phyloP scores from a whole-genome alignment of 768 basidiomycete genomes.

The Suillus subalutaceus region DNA sequence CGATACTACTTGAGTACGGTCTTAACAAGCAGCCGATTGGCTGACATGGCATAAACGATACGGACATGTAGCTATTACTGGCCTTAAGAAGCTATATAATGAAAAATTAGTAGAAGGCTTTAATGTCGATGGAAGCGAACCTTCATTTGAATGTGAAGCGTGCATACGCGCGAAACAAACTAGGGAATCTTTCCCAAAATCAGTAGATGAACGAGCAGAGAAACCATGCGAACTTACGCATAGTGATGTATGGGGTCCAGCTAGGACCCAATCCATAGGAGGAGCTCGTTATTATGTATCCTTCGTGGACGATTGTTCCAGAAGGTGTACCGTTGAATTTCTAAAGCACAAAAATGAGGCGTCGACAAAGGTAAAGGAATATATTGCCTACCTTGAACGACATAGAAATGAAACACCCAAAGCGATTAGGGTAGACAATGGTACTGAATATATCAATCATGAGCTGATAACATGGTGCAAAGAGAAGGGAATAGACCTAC shows the following conservation, averaged over 20 bases:
- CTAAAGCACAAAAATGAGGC: conserved; percentile 26
- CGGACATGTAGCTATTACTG: no score
- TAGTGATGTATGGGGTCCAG: conserved; percentile 31
- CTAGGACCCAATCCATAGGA: conserved; percentile 16
- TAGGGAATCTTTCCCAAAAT: no score
- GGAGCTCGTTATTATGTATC: conserved; percentile 29
- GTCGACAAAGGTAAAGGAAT: conserved; percentile 20
- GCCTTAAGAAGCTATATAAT: no score
- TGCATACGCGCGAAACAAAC: no score
- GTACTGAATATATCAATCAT: conserved; percentile 33
- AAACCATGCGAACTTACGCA: conserved; percentile 10
- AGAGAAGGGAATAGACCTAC: conserved; percentile 30
- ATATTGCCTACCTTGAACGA: conserved; percentile 17
- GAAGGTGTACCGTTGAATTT: conserved; percentile 17
- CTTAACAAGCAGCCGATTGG: no score
- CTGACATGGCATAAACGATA: no score
- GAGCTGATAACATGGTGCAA: conserved; percentile 24
- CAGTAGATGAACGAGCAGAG: neutral
- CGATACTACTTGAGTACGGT: no score
- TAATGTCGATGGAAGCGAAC: no score
- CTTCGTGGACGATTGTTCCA: conserved; percentile 21
- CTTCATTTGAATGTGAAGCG: no score
- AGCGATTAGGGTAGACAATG: conserved; percentile 32
- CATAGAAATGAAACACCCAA: conserved; percentile 11
- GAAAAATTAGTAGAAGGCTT: no score